Evolutionary conservation across 768 basidiomycete species (phyloP).

Genomic region (Auricularia sp.): DNA sequence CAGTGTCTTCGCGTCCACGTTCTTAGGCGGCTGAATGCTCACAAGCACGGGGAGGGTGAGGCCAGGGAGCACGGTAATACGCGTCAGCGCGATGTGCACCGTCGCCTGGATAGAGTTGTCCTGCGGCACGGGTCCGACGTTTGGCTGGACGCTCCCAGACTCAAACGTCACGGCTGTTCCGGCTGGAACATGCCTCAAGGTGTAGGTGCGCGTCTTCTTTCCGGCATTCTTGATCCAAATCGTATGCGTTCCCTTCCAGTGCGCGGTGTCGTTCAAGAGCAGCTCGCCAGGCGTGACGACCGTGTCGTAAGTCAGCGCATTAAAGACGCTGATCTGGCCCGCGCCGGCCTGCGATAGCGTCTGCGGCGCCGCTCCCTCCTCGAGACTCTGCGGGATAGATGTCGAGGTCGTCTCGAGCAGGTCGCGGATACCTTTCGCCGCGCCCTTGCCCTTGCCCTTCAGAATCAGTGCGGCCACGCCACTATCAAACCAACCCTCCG

Average conservation of each 20-base stretch:
- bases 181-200: slow-evolving; percentile 19
- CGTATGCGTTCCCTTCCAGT: slow-evolving; percentile 12
- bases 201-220: slow-evolving; percentile 11
- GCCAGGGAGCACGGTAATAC: slow-evolving; percentile 18
- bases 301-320: slow-evolving; percentile 22
- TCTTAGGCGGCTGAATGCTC: neutral
- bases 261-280: slow-evolving; percentile 30
- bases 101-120: slow-evolving; percentile 6
- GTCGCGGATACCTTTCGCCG: slow-evolving; percentile 1
- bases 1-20: slow-evolving; percentile 2
- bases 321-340: slow-evolving; percentile 23
- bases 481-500: neutral
- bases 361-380: slow-evolving; percentile 7
- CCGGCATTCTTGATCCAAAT: slow-evolving; percentile 5
- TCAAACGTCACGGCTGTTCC: slow-evolving; percentile 19
- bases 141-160: slow-evolving; percentile 7
- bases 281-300: slow-evolving; percentile 25
- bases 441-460: slow-evolving; percentile 9
- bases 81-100: slow-evolving; percentile 1
- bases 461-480: slow-evolving; percentile 12
- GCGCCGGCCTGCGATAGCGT: slow-evolving; percentile 13
- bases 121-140: slow-evolving; percentile 5
- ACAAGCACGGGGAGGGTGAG: neutral
- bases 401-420: slow-evolving; percentile 12
- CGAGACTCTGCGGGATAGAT: slow-evolving; percentile 2